Percentiles rank a stretch among this genome's conserved stretches.
Conservation (phyloP, 257 asterid species). For the Penstemon newberryi region DNA sequence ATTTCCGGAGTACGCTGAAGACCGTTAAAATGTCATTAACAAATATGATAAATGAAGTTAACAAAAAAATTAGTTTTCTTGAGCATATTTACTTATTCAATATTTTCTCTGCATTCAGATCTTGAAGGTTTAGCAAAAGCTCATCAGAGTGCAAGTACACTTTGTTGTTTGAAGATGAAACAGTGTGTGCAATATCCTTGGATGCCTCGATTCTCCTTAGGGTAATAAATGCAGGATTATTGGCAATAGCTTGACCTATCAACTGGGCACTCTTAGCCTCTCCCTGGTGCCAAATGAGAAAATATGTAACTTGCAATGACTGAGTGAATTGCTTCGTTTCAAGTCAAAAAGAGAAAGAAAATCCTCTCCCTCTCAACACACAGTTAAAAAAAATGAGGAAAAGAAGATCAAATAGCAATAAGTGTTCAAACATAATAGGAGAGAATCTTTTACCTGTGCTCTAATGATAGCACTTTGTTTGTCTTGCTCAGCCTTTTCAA, state of each 20-base stretch:
- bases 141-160: slow-evolving; percentile 50
- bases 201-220: slow-evolving; percentile 62
- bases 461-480: slow-evolving; percentile 81
- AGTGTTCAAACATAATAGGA: background rate
- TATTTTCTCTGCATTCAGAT: slow-evolving; percentile 13
- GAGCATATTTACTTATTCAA: slow-evolving; percentile 17
- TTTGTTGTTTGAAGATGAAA: slow-evolving; percentile 44
- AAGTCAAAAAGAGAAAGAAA: background rate
- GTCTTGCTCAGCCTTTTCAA: slow-evolving; percentile 95
- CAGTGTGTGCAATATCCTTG: slow-evolving; percentile 40
- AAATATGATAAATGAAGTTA: background rate
- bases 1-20: too few species aligned
- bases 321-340: background rate
- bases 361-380: background rate
- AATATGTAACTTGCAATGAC: background rate
- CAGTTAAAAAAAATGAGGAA: too few species aligned
- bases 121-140: slow-evolving; percentile 51
- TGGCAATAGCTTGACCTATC: slow-evolving; percentile 61
- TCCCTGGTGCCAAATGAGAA: slow-evolving; percentile 40
- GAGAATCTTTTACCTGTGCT: slow-evolving; percentile 63
- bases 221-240: slow-evolving; percentile 53
- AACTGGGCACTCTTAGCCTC: slow-evolving; percentile 66
- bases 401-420: background rate
- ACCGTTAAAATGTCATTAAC: background rate
- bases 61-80: background rate